Percentiles rank a stretch among this genome's conserved stretches.
Evolutionary conservation across 176 grass and related monocot genomes (phyloP).

Genomic region (Pontederia paniculata): DNA sequence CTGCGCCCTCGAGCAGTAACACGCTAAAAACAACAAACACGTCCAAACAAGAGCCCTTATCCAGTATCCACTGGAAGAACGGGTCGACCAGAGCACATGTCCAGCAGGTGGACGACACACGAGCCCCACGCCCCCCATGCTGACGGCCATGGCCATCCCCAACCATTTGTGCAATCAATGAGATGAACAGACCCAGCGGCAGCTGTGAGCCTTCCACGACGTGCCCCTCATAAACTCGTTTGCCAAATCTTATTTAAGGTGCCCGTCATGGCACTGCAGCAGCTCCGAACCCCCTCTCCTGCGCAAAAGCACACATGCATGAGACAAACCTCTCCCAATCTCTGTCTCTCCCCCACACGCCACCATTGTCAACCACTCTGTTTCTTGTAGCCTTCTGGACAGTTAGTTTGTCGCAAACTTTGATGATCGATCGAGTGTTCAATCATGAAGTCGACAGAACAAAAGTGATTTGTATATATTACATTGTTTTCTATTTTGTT

Average conservation of each 20-base stretch:
- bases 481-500: no score
- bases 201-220: no score
- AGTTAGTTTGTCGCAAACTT: background rate
- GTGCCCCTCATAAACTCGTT: no score
- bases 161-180: background rate
- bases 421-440: background rate
- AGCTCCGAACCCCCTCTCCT: background rate
- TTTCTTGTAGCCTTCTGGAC: background rate
- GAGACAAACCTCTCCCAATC: background rate
- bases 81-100: background rate
- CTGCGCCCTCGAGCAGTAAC: no score
- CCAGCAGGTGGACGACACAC: background rate
- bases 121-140: background rate
- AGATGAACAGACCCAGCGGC: background rate
- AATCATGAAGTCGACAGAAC: slow-evolving; percentile 11
- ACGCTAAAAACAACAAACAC: no score
- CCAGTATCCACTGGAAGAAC: background rate
- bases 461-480: background rate
- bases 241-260: no score
- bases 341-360: background rate
- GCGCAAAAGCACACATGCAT: background rate
- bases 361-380: no score
- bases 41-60: background rate
- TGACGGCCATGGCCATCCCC: background rate
- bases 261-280: no score